A percentile compares a stretch with the other conserved stretches of the same genome.
phyloP scores from a whole-genome alignment of 2,329 filamentous ascomycete genomes.

The Scleromitrula shiraiana region DNA sequence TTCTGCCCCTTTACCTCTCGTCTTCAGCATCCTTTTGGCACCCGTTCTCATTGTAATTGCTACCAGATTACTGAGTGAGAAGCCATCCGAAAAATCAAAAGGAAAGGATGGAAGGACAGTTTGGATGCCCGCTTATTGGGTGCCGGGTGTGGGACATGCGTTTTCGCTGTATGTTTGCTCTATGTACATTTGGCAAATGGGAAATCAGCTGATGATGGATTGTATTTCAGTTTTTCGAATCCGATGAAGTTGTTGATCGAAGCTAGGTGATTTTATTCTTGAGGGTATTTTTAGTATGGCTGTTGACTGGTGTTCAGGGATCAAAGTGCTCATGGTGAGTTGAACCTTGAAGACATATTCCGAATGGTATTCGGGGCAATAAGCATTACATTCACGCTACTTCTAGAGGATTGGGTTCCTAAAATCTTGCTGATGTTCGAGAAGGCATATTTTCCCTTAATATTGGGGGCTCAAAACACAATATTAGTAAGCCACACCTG shows the following conservation, averaged over 20 bases:
- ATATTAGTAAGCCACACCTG: constrained; percentile 18
- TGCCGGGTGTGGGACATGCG: constrained; percentile 49
- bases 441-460: constrained; percentile 22
- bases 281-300: background rate
- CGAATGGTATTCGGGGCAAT: background rate
- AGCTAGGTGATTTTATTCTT: constrained; percentile 14
- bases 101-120: constrained; percentile 28
- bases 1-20: constrained; percentile 8
- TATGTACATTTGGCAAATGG: background rate
- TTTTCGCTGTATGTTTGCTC: constrained; percentile 39
- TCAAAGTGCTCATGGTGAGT: constrained; percentile 20
- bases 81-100: constrained; percentile 3
- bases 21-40: constrained; percentile 17
- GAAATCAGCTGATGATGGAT: constrained; percentile 8
- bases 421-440: background rate
- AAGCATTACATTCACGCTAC: background rate
- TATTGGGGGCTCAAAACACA: constrained; percentile 21
- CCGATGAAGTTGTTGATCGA: constrained; percentile 19
- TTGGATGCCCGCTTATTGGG: constrained; percentile 48
- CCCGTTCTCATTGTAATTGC: constrained; percentile 17
- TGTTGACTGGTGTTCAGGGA: constrained; percentile 15
- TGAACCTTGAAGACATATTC: background rate
- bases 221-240: constrained; percentile 19
- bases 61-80: constrained; percentile 21
- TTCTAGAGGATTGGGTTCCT: background rate